Base-by-base conservation (phyloP, 805 yeast species). In the Kuraishia cidri region DNA sequence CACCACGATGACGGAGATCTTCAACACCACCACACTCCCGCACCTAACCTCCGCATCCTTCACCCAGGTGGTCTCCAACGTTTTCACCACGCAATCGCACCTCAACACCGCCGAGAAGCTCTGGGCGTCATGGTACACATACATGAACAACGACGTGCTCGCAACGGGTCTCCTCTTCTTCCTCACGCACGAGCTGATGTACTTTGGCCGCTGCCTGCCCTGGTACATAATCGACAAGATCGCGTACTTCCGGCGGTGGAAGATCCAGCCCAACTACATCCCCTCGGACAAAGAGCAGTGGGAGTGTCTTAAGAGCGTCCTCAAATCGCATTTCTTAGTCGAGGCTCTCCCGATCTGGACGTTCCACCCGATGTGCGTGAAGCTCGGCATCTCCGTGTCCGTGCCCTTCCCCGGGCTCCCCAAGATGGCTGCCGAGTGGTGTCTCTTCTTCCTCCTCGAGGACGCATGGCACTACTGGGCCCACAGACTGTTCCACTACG, bases 341-440 rank as follows among this genome's bases (percentile, higher is more conserved):
- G 79, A 72, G 48, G 78, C 72, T 1, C 58, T 72, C 35, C 79
- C 79, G 29, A 72, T 72, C 38, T 72, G 79, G 79, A 62, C 72
- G 15, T 72, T 72, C 60, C 79, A 72, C 43, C 79, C 79, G 14
- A 42, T 72, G 43, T 67, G 75, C 44, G 52, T 62, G 38, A 54
- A 52, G 17, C 50, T 72, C 35, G 72, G 72, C 22, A 69, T 72
- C 34, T 54, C 62, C 10, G 65, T 65, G 21, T 54, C 58, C 14
- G 75, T 72, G 17, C 79, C 79, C 10, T 72, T 72, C 56, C 78
- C 79, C 6, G 39, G 63, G 1, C 47, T 56, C 36, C 45, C 47
- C 6, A 58, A 58, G 17, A 66, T 72, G 62, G 36, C 48, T 6
- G 35, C 54, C 10, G 75, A 72, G 44, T 60, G 72, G 49, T 56